Conservation (phyloP, 2,329 filamentous ascomycete species). For the Lecanicillium sp. region DNA sequence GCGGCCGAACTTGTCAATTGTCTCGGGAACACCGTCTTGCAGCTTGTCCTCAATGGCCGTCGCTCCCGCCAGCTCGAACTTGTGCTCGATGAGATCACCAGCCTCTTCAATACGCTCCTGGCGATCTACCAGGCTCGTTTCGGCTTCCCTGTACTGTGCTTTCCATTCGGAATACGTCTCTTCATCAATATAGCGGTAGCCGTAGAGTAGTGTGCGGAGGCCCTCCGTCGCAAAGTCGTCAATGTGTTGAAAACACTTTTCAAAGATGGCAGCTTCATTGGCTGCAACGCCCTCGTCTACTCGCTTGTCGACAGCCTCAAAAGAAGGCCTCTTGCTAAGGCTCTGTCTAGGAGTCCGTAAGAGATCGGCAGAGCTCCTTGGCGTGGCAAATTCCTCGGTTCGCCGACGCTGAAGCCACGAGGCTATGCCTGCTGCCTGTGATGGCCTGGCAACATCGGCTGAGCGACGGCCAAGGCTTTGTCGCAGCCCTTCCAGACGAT, state of each 20-base stretch:
- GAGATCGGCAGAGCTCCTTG: constrained; percentile 19
- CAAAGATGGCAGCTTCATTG: constrained; percentile 62
- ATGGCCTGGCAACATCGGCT: constrained; percentile 18
- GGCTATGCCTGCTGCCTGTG: constrained; percentile 20
- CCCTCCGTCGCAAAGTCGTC: constrained; percentile 86
- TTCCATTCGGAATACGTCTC: constrained; percentile 72
- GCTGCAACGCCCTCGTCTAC: constrained; percentile 53
- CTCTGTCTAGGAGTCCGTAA: constrained; percentile 16
- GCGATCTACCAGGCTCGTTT: constrained; percentile 74
- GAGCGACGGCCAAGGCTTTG: constrained; percentile 22
- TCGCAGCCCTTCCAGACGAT: constrained; percentile 19
- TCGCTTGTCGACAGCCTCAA: constrained; percentile 39
- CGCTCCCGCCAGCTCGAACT: constrained; percentile 75
- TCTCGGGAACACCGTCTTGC: constrained; percentile 82
- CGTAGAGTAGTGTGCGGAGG: constrained; percentile 77
- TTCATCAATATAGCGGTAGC: constrained; percentile 69
- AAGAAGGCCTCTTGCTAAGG: constrained; percentile 13
- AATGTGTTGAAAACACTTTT: constrained; percentile 81
- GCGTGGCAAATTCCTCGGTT: constrained; percentile 14
- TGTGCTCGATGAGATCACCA: constrained; percentile 72
- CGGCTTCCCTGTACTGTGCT: constrained; percentile 67
- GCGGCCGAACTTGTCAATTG: constrained; percentile 80
- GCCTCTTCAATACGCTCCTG: constrained; percentile 73
- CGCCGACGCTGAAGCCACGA: constrained; percentile 14
- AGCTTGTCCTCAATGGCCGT: constrained; percentile 93